Evolutionary conservation across 2,329 filamentous ascomycete species (phyloP), one percentile per base, ranked within the genome.

Genomic region (Westerdykella sp.): DNA sequence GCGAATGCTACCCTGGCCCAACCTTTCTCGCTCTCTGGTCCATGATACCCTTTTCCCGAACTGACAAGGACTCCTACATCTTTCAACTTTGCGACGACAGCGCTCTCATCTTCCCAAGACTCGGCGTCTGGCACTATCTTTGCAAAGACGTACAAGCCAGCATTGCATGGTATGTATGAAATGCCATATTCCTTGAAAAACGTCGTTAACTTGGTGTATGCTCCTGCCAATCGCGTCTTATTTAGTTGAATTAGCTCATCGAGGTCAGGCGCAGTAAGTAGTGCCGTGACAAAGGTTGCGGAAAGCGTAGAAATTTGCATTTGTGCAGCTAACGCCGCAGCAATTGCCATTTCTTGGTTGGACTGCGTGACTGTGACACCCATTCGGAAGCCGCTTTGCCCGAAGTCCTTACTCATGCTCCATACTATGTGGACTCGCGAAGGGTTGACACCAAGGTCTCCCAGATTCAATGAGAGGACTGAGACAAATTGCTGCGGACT

Each of bases 331-430:
- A 54, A 43, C 2, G 51, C 46, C 14, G 55, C 39, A 10, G 47
- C 50, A 28, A 42, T 30, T n/a, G 39, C 36, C 15, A 61, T 40
- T 6, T 45, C 39, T 40, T 42, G 35, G 43, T 58, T 61, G 23
- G 36, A 41, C 35, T 63, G 60, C 23, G 53, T 48, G 6, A 62
- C 45, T 5, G 46, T 45, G 14, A 23, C 34, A 10, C 49, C 49
- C 9, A 67, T 47, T 9, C 64, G 46, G 10, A 69, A 42, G 4
- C 66, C 66, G 28, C 57, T 61, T 14, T 48, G 45, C 22, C 55
- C 65, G 39, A 68, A 59, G 46, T 68, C 65, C 41, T 66, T 66
- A 46, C 47, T 54, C 21, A 40, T 39, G 18, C 66, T 63, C 43
- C 63, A 68, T 2, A 67, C 43, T 7, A 60, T 47, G 46, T 68